Evolutionary conservation across 1,284 basidiomycete genomes (phyloP), one percentile per base, ranked within the genome.

Genomic region (Psilocybe mexicana): DNA sequence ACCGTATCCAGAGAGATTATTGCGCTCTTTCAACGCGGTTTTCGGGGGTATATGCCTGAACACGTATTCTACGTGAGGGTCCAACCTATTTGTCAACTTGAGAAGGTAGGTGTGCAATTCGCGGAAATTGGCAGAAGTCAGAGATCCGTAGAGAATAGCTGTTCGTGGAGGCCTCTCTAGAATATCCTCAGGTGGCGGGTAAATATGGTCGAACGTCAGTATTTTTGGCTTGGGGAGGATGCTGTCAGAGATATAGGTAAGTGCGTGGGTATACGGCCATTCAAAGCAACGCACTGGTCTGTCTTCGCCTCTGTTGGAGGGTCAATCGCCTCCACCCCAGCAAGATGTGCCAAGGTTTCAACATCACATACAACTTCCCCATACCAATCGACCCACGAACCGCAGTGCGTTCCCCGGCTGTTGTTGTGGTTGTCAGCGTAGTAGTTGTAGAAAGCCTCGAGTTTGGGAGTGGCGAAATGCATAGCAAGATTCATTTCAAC

Each of bases 301-400:
- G 49, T 47, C 30, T 61, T 49, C 4, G 63, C 59, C 70, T 75
- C 63, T 61, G 70, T 69, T 4, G 73, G 59, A 14, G 76, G 62
- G 59, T 84, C 84, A 55, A 85, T 79, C 12, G 79, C 75, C 59
- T 89, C 84, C 23, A 79, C 67, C 40, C 83, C 83, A 14, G 82
- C 82, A 35, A 91, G 76, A 45, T 74, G 77, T 44, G 76, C 77
- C 51, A 94, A 76, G 2, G 77, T 82, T 43, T 90, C 84, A 2
- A 83, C 79, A 54, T 86, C 85, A 68, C 94, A 96, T 8, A 90
- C 84, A 14, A 85, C 79, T 58, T 85, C 75, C 0, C 92, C 92
- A 65, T 90, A 88, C 89, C 92, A 95, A 60, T 95, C 91, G 2
- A 96, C 87, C 94, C 93, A 96, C 18, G 88, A 88, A 0, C 79